Conservation (phyloP, 2,329 filamentous ascomycete species). For the Colletotrichum sp. region DNA sequence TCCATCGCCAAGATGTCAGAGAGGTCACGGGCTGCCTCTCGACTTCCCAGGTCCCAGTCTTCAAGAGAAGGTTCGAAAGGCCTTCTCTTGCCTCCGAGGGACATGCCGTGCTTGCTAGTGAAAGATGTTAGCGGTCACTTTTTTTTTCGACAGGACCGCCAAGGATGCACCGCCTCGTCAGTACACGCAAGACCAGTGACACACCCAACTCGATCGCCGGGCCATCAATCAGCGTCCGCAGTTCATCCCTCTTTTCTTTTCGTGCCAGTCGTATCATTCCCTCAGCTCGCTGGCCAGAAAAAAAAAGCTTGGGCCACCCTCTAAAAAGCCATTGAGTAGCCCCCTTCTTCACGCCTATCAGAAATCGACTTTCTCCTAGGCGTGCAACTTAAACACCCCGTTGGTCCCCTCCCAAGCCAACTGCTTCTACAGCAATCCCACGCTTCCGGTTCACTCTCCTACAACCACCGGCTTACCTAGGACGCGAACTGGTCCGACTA, state of each 20-base stretch:
- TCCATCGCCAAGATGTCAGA: constrained; percentile 5
- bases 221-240: background rate
- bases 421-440: background rate
- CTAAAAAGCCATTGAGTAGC: background rate
- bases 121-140: background rate
- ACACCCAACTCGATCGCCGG: background rate
- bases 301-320: constrained; percentile 13
- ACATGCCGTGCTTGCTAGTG: background rate
- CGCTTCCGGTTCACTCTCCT: background rate
- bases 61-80: background rate
- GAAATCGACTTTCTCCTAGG: background rate
- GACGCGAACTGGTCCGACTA: background rate
- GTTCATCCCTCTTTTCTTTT: constrained; percentile 12
- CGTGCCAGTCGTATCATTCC: background rate
- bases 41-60: background rate
- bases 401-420: background rate
- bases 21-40: background rate
- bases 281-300: background rate
- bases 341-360: background rate
- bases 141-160: background rate
- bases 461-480: background rate
- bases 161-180: constrained; percentile 16
- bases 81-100: background rate
- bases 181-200: constrained; percentile 15
- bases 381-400: background rate